phyloP scores from a whole-genome alignment of 441 rosid species.

The Pelargonium australe region DNA sequence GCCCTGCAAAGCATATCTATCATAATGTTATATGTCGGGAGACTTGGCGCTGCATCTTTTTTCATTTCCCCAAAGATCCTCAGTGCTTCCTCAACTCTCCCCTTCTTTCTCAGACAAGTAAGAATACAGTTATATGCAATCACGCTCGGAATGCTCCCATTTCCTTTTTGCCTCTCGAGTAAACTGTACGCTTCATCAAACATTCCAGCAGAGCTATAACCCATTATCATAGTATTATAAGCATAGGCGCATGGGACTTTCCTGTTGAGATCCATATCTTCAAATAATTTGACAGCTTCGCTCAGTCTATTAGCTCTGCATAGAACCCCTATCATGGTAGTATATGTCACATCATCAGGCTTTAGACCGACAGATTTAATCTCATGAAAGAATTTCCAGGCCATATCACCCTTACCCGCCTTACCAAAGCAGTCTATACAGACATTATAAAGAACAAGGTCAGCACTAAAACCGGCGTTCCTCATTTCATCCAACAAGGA shows the following conservation, averaged over 20 bases:
- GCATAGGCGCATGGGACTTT: slow-evolving; percentile 82
- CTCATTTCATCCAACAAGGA: slow-evolving; percentile 85
- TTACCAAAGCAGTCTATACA: slow-evolving; percentile 92
- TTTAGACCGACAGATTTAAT: slow-evolving; percentile 55
- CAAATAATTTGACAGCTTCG: slow-evolving; percentile 78
- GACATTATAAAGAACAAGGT: slow-evolving; percentile 83
- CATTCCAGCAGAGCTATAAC: slow-evolving; percentile 77
- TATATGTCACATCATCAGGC: slow-evolving; percentile 85
- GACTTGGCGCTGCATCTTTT: slow-evolving; percentile 71
- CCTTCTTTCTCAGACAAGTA: slow-evolving; percentile 73
- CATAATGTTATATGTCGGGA: slow-evolving; percentile 65
- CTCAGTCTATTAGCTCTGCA: slow-evolving; percentile 71
- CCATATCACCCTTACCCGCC: slow-evolving; percentile 85
- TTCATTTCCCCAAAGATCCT: slow-evolving; percentile 74
- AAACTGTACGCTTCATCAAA: slow-evolving; percentile 71
- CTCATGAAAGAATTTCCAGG: slow-evolving; percentile 96
- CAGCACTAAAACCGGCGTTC: slow-evolving; percentile 64
- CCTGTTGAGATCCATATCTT: slow-evolving; percentile 60
- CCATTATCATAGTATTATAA: slow-evolving; percentile 94
- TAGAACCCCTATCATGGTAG: slow-evolving; percentile 82
- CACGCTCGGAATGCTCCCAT: slow-evolving; percentile 85
- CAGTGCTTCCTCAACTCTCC: slow-evolving; percentile 59
- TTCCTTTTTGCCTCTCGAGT: slow-evolving; percentile 75
- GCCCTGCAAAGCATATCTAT: slow-evolving; percentile 76
- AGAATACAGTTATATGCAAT: slow-evolving; percentile 84